Evolutionary conservation across 495 filamentous ascomycete species (phyloP), one percentile per base, ranked within the genome.

Genomic region (Darksidea phi): DNA sequence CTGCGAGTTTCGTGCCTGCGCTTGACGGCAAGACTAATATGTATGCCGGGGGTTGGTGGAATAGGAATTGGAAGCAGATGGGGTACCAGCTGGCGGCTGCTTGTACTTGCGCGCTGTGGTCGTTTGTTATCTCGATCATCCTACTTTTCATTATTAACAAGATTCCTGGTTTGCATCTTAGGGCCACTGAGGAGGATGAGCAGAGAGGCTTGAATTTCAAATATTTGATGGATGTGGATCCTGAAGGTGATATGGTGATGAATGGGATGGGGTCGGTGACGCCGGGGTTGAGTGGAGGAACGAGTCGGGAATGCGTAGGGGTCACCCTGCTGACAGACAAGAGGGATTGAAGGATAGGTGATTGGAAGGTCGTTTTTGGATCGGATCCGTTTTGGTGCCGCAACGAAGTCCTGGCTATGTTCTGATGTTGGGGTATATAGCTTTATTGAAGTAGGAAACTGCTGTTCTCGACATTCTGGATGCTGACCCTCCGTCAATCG

Each of bases 151-250:
- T 69, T 28, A 69, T 71, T 26, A 48, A 69, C 46, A 62, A 59
- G 34, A 69, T 71, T 26, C 69, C 69, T 8, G 69, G 63, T 4
- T 48, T 65, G 54, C 58, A 69, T 55, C 21, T 71, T 1, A 28
- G 69, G 8, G 58, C 48, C 1, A 68, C 48, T 24, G 69, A 71
- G 54, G 69, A 71, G 57, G 67, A 65, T 49, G 69, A 71, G 67
- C 21, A 69, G 3, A 48, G 43, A 12, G 68, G 68, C 1, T 32
- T 71, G 51, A 67, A 71, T 59, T 41, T 54, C 43, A 66, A 68
- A 41, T 60, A 70, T 28, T 57, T 70, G 5, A 21, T 18, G 20
- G 66, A 67, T 59, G 47, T 54, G 17, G 64, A 43, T 43, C 41
- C 41, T 43, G 41, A 65, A 38, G 48, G 28, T 6, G 49, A 50